phyloP scores from a whole-genome alignment of 345 rosid species.

The Hibiscus trionum region DNA sequence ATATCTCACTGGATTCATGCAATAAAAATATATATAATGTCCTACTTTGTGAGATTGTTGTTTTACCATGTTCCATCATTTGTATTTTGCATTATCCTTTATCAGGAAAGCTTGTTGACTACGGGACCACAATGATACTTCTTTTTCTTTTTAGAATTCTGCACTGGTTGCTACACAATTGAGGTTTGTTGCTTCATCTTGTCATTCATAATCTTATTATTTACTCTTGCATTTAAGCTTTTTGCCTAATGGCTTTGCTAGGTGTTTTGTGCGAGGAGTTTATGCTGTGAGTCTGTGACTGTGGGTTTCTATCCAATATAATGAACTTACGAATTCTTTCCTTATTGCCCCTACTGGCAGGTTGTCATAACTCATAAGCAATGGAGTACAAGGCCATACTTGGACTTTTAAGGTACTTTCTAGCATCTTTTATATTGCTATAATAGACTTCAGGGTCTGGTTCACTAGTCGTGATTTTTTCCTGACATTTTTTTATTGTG shows the following conservation, averaged over 20 bases:
- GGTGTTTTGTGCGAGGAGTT: not conserved
- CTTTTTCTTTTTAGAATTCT: not conserved
- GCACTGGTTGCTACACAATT: slow-evolving; percentile 5
- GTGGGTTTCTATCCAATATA: not conserved
- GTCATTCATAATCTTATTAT: not conserved
- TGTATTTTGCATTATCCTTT: not conserved
- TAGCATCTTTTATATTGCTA: not conserved
- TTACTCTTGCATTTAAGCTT: not conserved
- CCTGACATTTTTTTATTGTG: not conserved
- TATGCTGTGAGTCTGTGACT: not conserved
- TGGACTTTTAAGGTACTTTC: slow-evolving; percentile 11
- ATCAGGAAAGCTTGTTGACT: not conserved
- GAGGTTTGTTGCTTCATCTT: not conserved
- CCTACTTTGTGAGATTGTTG: not conserved
- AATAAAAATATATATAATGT: not conserved
- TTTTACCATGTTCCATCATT: not conserved
- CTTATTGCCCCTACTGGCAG: not conserved
- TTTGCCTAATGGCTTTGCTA: not conserved
- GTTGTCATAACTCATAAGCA: not conserved
- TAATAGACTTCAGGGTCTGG: not conserved
- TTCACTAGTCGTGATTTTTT: not conserved
- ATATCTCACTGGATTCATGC: not conserved
- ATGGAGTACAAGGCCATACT: not conserved
- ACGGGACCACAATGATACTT: not conserved
- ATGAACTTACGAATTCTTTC: not conserved